Evolutionary conservation across 192 early-diverging fungal genomes (phyloP), one percentile per base, ranked within the genome.

Genomic region (Coemansia sp.): DNA sequence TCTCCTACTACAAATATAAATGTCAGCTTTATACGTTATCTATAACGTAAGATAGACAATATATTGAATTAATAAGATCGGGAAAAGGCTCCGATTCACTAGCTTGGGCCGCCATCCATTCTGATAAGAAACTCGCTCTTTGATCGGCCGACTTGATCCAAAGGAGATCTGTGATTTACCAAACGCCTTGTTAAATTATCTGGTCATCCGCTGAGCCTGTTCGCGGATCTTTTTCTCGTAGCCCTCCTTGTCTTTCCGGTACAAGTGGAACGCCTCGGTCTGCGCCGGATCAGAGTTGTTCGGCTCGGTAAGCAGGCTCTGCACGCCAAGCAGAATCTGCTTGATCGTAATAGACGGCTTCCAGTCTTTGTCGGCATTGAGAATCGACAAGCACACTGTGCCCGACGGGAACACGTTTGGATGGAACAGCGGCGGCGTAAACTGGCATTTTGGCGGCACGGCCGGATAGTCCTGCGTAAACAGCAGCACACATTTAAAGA

Each of bases 361-460:
- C 93, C 93, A 95, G 34, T 82, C 96, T 62, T 98, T 89, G 15
- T 97, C 94, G 49, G 93, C 94, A 63, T 97, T 95, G 55, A 99
- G 74, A 65, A 99, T 99, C 1, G 94, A 96, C 47, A 99, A 80
- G 60, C 97, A 99, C 19, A 99, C 94, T 2, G 95, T 97, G 59
- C 97, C 97, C 3, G 93, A 95, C 17, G 97, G 97, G 65, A 96
- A 98, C 20, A 98, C 88, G 67, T 99, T 99, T 2, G 95, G 95
- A 69, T 93, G 91, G 77, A 93, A 93, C n/a, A 92, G 83, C 38
- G 89, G 85, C 15, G 87, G 89, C 10, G 72, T 84, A 56, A 91
- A 93, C 76, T 90, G 87, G 68, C 91, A 90, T 72, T 93, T 93
- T 50, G 93, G 93, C 51, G 93, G 93, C 65, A 89, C 91, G 62